phyloP scores from a whole-genome alignment of 164 flowering plant species.

The Pachysandra terminalis region DNA sequence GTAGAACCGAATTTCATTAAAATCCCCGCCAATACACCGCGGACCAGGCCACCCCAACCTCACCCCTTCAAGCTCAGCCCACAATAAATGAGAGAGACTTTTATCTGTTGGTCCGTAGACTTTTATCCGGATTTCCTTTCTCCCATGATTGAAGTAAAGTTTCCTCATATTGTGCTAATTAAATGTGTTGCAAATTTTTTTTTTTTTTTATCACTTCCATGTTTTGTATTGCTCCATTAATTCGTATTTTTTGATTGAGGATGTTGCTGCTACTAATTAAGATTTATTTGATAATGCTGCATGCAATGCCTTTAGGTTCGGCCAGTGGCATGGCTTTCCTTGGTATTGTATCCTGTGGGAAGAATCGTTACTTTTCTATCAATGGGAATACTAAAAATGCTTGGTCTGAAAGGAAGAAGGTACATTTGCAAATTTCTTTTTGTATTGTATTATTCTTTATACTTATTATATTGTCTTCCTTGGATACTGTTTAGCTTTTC shows the following conservation, averaged over 20 bases:
- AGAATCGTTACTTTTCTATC: conserved; percentile 89
- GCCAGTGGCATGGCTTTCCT: conserved; percentile 99
- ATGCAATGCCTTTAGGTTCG: conserved; percentile 81
- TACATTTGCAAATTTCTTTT: conserved; percentile 21
- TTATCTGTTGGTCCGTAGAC: too few relatives aligned
- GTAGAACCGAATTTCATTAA: too few relatives aligned
- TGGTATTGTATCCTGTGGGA: conserved; percentile 93
- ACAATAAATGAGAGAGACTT: too few relatives aligned
- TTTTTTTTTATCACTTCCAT: conserved; percentile 3
- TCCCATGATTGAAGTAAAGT: too few relatives aligned
- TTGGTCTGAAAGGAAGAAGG: conserved; percentile 96
- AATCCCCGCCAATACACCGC: too few relatives aligned
- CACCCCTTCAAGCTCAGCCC: too few relatives aligned
- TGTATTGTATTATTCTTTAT: neutral
- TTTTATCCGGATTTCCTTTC: too few relatives aligned
- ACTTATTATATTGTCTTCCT: neutral
- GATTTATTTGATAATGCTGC: conserved; percentile 20
- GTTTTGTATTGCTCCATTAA: neutral
- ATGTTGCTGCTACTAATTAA: neutral
- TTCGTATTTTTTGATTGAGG: neutral
- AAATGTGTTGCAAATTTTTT: too few relatives aligned
- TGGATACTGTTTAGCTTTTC: too few relatives aligned
- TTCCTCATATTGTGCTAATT: too few relatives aligned
- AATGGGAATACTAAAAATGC: conserved; percentile 89
- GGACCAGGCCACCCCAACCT: too few relatives aligned